Evolutionary conservation across 768 basidiomycete species (phyloP), one percentile per base, ranked within the genome.

Genomic region (Pisolithus sp.): DNA sequence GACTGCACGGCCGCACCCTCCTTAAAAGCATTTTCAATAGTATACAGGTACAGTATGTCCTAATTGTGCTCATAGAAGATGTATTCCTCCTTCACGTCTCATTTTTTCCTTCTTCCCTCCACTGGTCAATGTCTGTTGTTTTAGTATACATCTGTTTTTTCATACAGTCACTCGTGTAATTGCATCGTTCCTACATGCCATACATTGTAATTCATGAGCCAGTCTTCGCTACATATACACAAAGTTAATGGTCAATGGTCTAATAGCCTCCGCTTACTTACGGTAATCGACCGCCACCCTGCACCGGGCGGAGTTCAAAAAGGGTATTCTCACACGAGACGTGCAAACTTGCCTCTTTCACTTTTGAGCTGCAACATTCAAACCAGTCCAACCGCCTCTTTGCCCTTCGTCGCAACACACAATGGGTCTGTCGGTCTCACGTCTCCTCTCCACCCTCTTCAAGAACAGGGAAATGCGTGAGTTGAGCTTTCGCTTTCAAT

Each of bases 381-480:
- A 52, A 62, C 58, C 56, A 56, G 61, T 53, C 52, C 48, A 30
- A 30, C 53, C 57, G 48, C 42, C 64, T 68, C 67, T 58, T 60
- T 65, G 59, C 56, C 58, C 62, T 63, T 62, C 59, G 59, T 64
- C 63, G 59, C 57, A 62, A 54, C 49, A 65, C 13, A 73, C 62
- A 69, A 91, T 91, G 89, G 89, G 89, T 82, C 73, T 91, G 55
- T 79, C 80, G 13, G 72, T 91, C 55, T 91, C 88, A 60, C 74
- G 74, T 60, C 70, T 93, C 44, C 81, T 97, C 64, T 77, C 81
- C 46, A 81, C 81, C 69, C 80, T 99, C 67, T 93, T 97, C 64
- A 94, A 93, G 73, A 97, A 96, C 81, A 95, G 87, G 83, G 95
- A 99, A 76, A 98, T 99, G 95, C 93, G 94, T 96, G 72, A 70